These are phyloP conservation scores for Falciphora oryzae DNA, from an alignment of 2,329 filamentous ascomycete genomes.

Conservation along the genomic window DNA sequence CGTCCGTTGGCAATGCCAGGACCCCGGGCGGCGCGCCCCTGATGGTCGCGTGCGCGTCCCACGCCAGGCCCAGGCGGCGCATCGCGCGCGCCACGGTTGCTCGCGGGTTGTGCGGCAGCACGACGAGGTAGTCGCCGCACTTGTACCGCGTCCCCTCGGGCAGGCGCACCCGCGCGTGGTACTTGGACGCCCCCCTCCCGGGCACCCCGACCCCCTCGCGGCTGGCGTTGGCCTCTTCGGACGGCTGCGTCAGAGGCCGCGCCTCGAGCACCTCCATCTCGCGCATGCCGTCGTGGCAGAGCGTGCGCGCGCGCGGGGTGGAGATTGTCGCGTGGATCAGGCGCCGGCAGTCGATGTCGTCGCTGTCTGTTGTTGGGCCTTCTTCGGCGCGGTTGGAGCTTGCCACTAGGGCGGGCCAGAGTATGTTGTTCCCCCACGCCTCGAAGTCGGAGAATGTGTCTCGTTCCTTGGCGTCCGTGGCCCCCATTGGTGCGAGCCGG, in stretches of 20 bases:
- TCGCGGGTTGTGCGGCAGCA: constrained; percentile 52
- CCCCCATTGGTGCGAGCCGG: constrained; percentile 35
- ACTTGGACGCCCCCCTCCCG: constrained; percentile 27
- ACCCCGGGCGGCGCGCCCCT: constrained; percentile 21
- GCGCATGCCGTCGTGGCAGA: constrained; percentile 39
- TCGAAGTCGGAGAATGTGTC: constrained; percentile 47
- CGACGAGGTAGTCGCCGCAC: constrained; percentile 57
- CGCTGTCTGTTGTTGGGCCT: background rate
- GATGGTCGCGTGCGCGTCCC: constrained; percentile 51
- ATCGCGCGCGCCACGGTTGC: constrained; percentile 48
- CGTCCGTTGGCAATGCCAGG: constrained; percentile 18
- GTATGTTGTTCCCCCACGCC: constrained; percentile 36
- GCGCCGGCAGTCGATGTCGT: background rate
- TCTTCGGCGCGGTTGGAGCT: constrained; percentile 17
- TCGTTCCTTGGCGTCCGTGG: constrained; percentile 38
- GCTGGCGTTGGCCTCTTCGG: constrained; percentile 32
- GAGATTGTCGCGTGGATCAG: background rate
- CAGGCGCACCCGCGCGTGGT: constrained; percentile 44
- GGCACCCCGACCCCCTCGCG: background rate
- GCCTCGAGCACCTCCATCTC: constrained; percentile 40
- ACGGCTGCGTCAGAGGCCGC: constrained; percentile 33
- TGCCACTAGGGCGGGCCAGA: constrained; percentile 24
- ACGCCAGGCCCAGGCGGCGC: constrained; percentile 49
- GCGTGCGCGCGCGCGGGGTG: constrained; percentile 29
- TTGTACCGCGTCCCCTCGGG: constrained; percentile 48